Evolutionary conservation across 1,284 basidiomycete species (phyloP).

Genomic region (Sporisorium exsertum): DNA sequence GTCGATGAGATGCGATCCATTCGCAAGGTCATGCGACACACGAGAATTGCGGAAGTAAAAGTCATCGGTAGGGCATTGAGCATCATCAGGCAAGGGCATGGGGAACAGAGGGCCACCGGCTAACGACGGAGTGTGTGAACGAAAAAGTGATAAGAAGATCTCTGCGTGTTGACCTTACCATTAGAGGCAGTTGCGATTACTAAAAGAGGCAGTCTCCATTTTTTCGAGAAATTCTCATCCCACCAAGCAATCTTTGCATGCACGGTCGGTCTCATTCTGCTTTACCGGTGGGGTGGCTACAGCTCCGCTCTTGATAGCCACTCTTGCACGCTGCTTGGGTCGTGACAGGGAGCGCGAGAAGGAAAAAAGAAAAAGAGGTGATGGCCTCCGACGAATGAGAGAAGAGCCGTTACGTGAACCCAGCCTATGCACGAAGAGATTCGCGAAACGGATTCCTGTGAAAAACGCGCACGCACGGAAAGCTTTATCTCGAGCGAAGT

Average conservation of each 20-base stretch:
- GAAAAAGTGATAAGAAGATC: constrained; percentile 11
- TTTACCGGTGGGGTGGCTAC: constrained; percentile 12
- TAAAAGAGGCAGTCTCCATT: constrained; percentile 42
- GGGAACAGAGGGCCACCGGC: background rate
- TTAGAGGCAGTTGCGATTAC: constrained; percentile 49
- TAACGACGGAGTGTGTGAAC: background rate
- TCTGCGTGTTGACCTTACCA: constrained; percentile 17
- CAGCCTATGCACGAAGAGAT: too few relatives aligned
- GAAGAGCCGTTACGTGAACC: constrained; percentile 6
- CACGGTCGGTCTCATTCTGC: background rate
- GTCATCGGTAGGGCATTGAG: background rate
- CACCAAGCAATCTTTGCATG: too few relatives aligned
- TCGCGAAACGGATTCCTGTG: background rate
- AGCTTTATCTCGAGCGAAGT: constrained; percentile 7
- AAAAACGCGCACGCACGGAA: background rate
- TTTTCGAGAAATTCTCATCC: too few relatives aligned
- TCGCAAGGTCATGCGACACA: constrained; percentile 7
- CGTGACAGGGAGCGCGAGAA: background rate
- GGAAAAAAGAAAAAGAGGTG: background rate
- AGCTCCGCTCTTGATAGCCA: too few relatives aligned
- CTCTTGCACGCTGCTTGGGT: background rate
- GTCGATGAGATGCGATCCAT: background rate
- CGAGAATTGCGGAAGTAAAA: background rate
- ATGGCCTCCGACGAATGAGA: constrained; percentile 3
- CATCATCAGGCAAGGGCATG: background rate